phyloP scores from a whole-genome alignment of 176 grass and related monocot genomes.

The Oryza glaberrima region DNA sequence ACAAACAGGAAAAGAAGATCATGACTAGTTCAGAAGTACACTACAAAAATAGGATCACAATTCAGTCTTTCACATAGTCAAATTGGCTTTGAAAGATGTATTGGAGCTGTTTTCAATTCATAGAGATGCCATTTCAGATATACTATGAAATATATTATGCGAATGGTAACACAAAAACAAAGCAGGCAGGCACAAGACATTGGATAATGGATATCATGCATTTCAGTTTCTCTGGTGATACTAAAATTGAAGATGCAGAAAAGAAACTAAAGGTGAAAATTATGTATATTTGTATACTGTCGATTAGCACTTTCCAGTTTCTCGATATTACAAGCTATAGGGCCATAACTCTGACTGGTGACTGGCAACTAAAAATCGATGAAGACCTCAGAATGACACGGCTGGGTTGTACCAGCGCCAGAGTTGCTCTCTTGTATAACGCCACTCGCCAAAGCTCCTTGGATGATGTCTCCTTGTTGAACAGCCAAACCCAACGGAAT shows the following conservation, averaged over 20 bases:
- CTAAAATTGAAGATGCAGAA: neutral
- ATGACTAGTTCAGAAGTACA: neutral
- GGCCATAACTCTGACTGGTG: neutral
- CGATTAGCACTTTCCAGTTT: neutral
- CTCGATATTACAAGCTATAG: constrained; percentile 4
- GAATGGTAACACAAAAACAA: neutral
- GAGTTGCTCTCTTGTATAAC: constrained; percentile 15
- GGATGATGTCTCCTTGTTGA: neutral
- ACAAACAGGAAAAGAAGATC: neutral
- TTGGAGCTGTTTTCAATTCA: neutral
- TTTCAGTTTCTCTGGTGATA: neutral
- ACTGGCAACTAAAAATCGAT: neutral
- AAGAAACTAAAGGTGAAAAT: neutral
- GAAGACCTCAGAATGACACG: constrained; percentile 20
- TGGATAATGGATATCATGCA: neutral
- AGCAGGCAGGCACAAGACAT: neutral
- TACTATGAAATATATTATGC: neutral
- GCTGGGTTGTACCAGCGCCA: constrained; percentile 9
- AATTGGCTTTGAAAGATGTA: neutral
- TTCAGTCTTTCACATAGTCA: neutral
- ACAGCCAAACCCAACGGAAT: neutral
- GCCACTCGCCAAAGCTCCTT: neutral
- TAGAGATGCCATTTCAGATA: neutral
- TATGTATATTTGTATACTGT: neutral
- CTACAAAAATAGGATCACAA: neutral